phyloP scores from a whole-genome alignment of 768 basidiomycete species.

The Pisolithus albus region DNA sequence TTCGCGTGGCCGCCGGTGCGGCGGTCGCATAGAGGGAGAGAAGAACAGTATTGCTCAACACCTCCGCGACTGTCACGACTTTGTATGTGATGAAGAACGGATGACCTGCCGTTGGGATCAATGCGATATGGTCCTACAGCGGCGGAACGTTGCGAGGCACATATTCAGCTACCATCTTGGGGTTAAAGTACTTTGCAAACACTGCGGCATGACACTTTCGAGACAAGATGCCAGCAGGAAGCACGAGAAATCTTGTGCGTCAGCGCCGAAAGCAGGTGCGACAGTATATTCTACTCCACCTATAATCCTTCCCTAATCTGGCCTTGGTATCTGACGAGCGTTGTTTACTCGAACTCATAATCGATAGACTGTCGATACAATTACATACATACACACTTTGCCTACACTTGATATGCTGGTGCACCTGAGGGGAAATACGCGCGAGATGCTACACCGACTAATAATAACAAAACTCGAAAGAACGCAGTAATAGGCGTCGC shows the following conservation, averaged over 20 bases:
- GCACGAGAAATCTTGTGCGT: constrained; percentile 6
- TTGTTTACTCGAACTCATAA: too few relatives aligned
- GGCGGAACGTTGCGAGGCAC: constrained; percentile 21
- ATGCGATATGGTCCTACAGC: constrained; percentile 14
- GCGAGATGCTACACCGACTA: constrained; percentile 10
- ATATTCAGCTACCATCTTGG: constrained; percentile 19
- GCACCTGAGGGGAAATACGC: not conserved
- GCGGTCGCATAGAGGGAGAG: constrained; percentile 12
- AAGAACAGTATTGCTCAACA: constrained; percentile 14
- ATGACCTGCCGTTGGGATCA: constrained; percentile 13
- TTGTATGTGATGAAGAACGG: constrained; percentile 11
- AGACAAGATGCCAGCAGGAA: constrained; percentile 21
- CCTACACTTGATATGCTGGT: too few relatives aligned
- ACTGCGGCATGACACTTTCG: constrained; percentile 13
- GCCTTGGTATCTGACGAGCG: too few relatives aligned
- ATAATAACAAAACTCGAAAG: constrained; percentile 14
- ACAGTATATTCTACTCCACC: too few relatives aligned
- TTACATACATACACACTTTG: too few relatives aligned
- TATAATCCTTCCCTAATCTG: too few relatives aligned
- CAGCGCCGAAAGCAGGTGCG: too few relatives aligned
- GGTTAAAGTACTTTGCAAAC: constrained; percentile 14
- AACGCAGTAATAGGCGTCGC: constrained; percentile 6
- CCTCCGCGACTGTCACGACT: constrained; percentile 15
- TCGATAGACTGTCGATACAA: too few relatives aligned
- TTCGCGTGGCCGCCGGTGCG: constrained; percentile 6